Evolutionary conservation across 129 eudicot species (phyloP).

Genomic region (Escallonia rubra): DNA sequence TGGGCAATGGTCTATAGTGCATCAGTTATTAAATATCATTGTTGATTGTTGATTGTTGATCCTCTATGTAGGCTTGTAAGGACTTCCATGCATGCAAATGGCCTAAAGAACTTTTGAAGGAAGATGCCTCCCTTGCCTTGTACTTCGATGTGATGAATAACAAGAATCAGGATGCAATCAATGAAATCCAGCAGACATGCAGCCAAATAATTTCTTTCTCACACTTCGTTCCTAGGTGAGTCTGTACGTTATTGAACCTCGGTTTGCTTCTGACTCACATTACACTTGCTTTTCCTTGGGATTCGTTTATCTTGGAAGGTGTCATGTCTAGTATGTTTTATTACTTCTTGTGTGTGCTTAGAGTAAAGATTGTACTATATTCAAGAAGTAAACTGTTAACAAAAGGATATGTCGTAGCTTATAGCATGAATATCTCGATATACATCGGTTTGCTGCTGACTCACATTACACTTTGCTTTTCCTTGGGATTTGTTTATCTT

Average conservation of each 20-base stretch:
- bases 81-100: constrained; percentile 65
- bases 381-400: too few species aligned
- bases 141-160: constrained; percentile 49
- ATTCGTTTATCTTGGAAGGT: background rate
- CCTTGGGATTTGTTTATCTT: background rate
- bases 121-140: constrained; percentile 44
- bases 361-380: too few species aligned
- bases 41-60: background rate
- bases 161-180: constrained; percentile 17
- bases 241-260: background rate
- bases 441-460: background rate
- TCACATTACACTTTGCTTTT: background rate
- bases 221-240: constrained; percentile 66
- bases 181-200: constrained; percentile 42
- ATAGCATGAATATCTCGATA: too few species aligned
- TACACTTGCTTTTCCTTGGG: background rate
- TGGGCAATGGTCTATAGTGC: too few species aligned
- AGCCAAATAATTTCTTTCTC: constrained; percentile 47
- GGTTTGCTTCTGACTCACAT: constrained; percentile 1
- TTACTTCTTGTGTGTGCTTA: background rate
- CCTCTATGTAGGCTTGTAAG: constrained; percentile 43
- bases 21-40: too few species aligned
- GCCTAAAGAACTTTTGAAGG: constrained; percentile 33
- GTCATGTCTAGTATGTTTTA: too few species aligned
- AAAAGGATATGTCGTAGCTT: too few species aligned